Percentiles rank a stretch among this genome's conserved stretches.
Conservation (phyloP, 208 protist genomes). For the Leishmania turanica region DNA sequence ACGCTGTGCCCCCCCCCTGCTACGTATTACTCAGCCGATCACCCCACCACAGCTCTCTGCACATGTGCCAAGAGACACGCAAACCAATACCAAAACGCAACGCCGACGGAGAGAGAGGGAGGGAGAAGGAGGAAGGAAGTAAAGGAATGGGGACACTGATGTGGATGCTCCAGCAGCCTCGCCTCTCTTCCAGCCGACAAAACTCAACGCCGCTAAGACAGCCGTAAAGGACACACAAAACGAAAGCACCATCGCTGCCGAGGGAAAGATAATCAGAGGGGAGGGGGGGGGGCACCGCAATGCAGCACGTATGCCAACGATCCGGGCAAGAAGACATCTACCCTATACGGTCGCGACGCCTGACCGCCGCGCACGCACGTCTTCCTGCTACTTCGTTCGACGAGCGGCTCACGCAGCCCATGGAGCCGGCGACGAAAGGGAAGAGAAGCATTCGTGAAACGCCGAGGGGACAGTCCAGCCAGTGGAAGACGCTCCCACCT, state of each 20-base stretch:
- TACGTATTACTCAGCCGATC: background rate
- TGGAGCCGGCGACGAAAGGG: background rate
- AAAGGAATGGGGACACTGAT: background rate
- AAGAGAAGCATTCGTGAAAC: background rate
- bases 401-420: constrained; percentile 8
- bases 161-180: background rate
- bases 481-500: background rate
- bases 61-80: background rate
- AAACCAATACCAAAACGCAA: background rate
- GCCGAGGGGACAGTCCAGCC: background rate
- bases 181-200: background rate
- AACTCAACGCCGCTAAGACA: background rate
- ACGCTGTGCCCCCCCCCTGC: background rate
- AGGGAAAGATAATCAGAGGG: background rate
- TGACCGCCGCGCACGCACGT: background rate
- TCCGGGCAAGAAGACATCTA: background rate
- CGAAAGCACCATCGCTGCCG: background rate
- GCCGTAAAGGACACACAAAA: background rate
- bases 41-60: background rate
- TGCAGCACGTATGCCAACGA: background rate
- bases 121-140: too few species aligned
- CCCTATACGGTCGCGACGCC: background rate
- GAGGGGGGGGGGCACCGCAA: background rate
- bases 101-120: background rate
- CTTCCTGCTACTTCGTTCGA: background rate